Base-by-base conservation (phyloP, 2,329 filamentous ascomycete genomes). In the Colletotrichum sojae region DNA sequence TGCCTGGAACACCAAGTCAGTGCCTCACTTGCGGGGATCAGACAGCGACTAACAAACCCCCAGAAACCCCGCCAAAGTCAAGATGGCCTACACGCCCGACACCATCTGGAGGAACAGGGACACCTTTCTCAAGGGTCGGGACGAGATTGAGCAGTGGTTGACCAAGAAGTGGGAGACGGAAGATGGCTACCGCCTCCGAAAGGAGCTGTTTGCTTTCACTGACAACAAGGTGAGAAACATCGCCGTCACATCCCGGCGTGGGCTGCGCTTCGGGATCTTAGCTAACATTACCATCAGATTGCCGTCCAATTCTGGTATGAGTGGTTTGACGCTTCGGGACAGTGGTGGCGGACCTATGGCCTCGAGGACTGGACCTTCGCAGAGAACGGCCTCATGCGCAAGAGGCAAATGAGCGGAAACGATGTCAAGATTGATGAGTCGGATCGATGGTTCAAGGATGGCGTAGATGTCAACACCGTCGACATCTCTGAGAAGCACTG, bases 251-350 rank as follows among this genome's bases (percentile, higher is more conserved):
- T 57, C 27, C 20, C 22, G 49, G 20, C 16, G 12, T 13, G 31
- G 27, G 12, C 16, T 64, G 40, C 25, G 36, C 18, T 18, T 45
- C 13, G 13, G 18, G 39, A 10, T n/a, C 45, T 15, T 8, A 5
- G 22, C 25, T 51, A 48, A 13, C 10, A 36, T 36, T 10, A 6
- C 4, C 13, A 22, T 31, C 54, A 89, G 80, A 95, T 95, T 72
- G 94, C 94, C 1, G 94, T 97, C 22, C 93, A 97, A 76, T 97
- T 96, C 78, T 97, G 94, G 94, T 97, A 95, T 75, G 92, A 97
- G 79, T 95, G 90, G 81, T 87, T 90, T 71, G 92, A 95, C 75
- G 80, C 81, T 8, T 74, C 84, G 2, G 91, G 92, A 45, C 90
- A 93, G 78, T 97, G 94, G 94, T 95, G 92, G 86, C 86, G 93